These are phyloP conservation scores for Hymenoscyphus scutula DNA, from an alignment of 2,329 filamentous ascomycete genomes.

Conservation along the genomic window DNA sequence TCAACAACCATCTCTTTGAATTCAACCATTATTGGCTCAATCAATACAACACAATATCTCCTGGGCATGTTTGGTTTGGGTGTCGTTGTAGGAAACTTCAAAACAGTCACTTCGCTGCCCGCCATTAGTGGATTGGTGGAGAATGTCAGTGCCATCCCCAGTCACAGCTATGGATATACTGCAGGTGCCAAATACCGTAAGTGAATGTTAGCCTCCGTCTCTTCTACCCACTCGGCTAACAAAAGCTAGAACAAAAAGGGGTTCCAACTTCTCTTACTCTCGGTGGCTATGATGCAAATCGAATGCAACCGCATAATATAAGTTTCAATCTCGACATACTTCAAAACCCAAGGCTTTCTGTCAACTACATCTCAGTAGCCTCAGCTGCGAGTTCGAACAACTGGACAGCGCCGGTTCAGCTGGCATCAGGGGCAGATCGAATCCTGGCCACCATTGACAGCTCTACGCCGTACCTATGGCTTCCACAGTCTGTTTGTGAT, in stretches of 20 bases:
- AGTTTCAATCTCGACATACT: constrained; percentile 56
- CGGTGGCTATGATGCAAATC: constrained; percentile 66
- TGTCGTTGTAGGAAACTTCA: constrained; percentile 53
- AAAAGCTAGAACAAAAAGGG: constrained; percentile 40
- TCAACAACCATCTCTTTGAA: constrained; percentile 38
- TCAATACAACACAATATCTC: constrained; percentile 56
- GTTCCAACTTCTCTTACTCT: constrained; percentile 60
- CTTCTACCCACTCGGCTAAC: constrained; percentile 28
- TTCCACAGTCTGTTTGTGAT: constrained; percentile 59
- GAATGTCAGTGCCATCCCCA: constrained; percentile 60
- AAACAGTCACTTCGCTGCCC: constrained; percentile 47
- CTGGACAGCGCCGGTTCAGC: constrained; percentile 47
- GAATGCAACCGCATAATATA: constrained; percentile 59
- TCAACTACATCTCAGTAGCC: constrained; percentile 28
- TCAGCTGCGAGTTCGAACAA: constrained; percentile 43
- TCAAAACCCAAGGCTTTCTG: constrained; percentile 42
- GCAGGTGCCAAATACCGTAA: constrained; percentile 71
- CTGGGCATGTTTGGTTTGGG: constrained; percentile 57
- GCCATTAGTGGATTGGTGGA: constrained; percentile 58
- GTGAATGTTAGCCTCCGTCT: constrained; percentile 27
- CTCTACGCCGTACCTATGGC: constrained; percentile 62
- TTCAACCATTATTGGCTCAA: constrained; percentile 42
- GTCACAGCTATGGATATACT: constrained; percentile 73
- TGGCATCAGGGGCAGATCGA: constrained; percentile 25
- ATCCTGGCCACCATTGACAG: constrained; percentile 52